Conservation (phyloP, 805 yeast species). For the Kluyveromyces nonfermentans region DNA sequence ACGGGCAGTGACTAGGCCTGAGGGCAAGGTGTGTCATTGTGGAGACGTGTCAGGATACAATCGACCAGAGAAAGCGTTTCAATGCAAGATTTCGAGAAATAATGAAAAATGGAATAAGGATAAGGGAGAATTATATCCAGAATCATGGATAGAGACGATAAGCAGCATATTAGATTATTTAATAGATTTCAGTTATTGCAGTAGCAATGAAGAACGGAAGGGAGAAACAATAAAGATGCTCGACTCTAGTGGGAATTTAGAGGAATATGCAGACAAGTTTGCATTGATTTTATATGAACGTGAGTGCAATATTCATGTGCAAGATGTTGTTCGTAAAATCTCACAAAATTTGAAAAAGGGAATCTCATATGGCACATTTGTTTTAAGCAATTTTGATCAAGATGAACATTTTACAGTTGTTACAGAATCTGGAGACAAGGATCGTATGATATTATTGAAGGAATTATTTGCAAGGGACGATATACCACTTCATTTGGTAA, state of each 20-base stretch:
- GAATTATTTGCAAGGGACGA: slow-evolving; percentile 15
- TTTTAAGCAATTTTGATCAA: slow-evolving; percentile 13
- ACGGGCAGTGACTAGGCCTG: slow-evolving; percentile 20
- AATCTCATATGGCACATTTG: slow-evolving; percentile 17
- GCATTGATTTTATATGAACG: slow-evolving; percentile 22
- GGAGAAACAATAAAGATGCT: slow-evolving; percentile 1
- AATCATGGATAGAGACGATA: slow-evolving; percentile 6
- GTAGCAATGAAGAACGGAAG: slow-evolving; percentile 7
- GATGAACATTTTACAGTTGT: slow-evolving; percentile 17
- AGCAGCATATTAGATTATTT: slow-evolving; percentile 20
- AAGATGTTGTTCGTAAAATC: slow-evolving; percentile 20
- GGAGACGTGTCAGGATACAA: slow-evolving; percentile 22
- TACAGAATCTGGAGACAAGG: slow-evolving; percentile 12
- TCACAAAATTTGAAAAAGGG: slow-evolving; percentile 18
- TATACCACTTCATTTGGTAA: slow-evolving; percentile 15
- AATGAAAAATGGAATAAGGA: slow-evolving; percentile 2
- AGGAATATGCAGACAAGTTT: slow-evolving; percentile 10
- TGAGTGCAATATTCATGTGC: slow-evolving; percentile 17
- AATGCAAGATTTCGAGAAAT: slow-evolving; percentile 16
- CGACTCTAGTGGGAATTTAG: slow-evolving; percentile 3
- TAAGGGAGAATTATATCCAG: not conserved
- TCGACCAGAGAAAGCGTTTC: slow-evolving; percentile 10
- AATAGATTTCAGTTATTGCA: slow-evolving; percentile 13
- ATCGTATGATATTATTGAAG: slow-evolving; percentile 11
- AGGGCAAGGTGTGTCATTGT: slow-evolving; percentile 28